Evolutionary conservation across 1,284 basidiomycete genomes (phyloP).

Genomic region (Apiotrichum laibachii): DNA sequence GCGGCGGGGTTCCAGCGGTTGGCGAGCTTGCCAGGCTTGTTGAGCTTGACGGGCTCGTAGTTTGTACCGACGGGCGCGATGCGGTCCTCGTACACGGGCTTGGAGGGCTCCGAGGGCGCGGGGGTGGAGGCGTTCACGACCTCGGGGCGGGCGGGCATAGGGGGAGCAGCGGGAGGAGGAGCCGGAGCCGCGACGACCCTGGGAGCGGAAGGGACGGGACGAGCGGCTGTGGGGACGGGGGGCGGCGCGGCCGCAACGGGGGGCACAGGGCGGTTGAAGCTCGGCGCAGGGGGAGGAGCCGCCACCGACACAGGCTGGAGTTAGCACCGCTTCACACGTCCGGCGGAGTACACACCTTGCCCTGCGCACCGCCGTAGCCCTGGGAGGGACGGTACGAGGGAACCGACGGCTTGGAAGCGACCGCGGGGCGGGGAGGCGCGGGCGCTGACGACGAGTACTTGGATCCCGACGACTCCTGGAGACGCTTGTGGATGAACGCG

Average conservation of each 20-base stretch:
- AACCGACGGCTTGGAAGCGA: conserved; percentile 28
- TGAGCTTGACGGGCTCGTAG: conserved; percentile 80
- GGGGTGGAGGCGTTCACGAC: conserved; percentile 33
- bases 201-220: conserved; percentile 50
- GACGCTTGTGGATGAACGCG: conserved; percentile 74
- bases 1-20: conserved; percentile 69
- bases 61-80: conserved; percentile 79
- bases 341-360: conserved; percentile 30
- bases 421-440: conserved; percentile 20
- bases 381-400: conserved; percentile 46
- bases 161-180: conserved; percentile 54
- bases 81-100: conserved; percentile 70
- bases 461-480: conserved; percentile 87
- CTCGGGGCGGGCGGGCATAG: conserved; percentile 20
- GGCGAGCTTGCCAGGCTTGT: conserved; percentile 71
- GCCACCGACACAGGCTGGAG: conserved; percentile 29
- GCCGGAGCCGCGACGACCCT: conserved; percentile 34
- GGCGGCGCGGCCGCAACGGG: conserved; percentile 26
- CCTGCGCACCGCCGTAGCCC: conserved; percentile 44
- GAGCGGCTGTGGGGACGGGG: conserved; percentile 40
- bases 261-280: conserved; percentile 11
- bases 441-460: conserved; percentile 61
- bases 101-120: conserved; percentile 53
- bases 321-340: conserved; percentile 1
- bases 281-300: conserved; percentile 29